Percentiles rank a stretch among this genome's conserved stretches.
Conservation (phyloP, 805 yeast species). For the Hanseniaspora nectarophila region DNA sequence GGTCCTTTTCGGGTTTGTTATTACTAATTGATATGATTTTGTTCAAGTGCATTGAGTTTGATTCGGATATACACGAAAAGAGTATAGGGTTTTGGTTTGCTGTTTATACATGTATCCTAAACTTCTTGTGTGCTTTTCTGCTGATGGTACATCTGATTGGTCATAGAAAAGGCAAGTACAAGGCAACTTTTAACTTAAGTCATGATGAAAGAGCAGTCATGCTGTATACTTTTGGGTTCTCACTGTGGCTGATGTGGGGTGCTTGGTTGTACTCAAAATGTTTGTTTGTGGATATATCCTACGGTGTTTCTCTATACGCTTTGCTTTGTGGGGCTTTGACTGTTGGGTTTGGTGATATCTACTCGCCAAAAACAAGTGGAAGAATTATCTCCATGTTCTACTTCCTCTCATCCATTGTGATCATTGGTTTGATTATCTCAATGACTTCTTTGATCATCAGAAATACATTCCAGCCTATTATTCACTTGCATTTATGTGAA, state of each 20-base stretch:
- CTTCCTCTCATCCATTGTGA: conserved; percentile 57
- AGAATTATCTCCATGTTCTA: conserved; percentile 50
- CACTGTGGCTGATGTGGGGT: conserved; percentile 64
- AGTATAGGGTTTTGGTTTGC: conserved; percentile 76
- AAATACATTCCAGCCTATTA: conserved; percentile 49
- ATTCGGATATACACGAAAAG: conserved; percentile 17
- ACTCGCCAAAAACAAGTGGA: conserved; percentile 42
- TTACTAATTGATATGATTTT: conserved; percentile 35
- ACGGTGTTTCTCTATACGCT: conserved; percentile 60
- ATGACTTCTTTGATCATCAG: conserved; percentile 56
- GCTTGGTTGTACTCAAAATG: conserved; percentile 44
- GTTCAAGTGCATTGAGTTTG: conserved; percentile 21
- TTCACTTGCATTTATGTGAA: conserved; percentile 57
- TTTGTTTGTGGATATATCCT: conserved; percentile 33
- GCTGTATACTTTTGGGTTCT: conserved; percentile 52
- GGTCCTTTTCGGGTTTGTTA: conserved; percentile 47
- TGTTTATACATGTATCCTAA: conserved; percentile 49
- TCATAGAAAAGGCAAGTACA: conserved; percentile 45
- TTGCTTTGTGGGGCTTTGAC: conserved; percentile 65
- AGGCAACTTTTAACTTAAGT: conserved; percentile 57
- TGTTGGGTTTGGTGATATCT: conserved; percentile 68
- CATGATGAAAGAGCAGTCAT: conserved; percentile 61
- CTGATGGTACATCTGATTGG: conserved; percentile 53
- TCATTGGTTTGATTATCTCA: conserved; percentile 62
- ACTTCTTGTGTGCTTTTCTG: conserved; percentile 44